These are phyloP conservation scores for Thermomucor indicae-seudaticae DNA, from an alignment of 371 early-diverging fungal species.

Conservation along the genomic window DNA sequence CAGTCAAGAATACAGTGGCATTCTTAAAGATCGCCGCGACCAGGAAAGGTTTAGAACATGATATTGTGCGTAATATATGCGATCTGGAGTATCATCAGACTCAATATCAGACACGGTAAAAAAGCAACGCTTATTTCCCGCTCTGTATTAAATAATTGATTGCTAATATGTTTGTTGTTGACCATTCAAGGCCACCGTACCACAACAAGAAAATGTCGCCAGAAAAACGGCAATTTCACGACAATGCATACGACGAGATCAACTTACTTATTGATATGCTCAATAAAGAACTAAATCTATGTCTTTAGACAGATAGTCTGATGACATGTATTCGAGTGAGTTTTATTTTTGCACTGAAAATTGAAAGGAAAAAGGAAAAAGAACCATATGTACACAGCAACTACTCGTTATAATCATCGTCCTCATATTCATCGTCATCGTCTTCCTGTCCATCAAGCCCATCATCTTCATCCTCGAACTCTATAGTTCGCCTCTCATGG, in stretches of 20 bases:
- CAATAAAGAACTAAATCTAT: slow-evolving; percentile 4
- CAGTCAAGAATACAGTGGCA: slow-evolving; percentile 12
- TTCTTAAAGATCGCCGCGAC: slow-evolving; percentile 9
- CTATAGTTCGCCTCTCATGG: slow-evolving; percentile 20
- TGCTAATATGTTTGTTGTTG: neutral
- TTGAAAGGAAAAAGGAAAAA: neutral
- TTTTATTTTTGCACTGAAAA: neutral
- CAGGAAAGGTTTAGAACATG: slow-evolving; percentile 6
- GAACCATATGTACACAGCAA: neutral
- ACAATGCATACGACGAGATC: slow-evolving; percentile 3
- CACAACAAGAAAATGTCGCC: slow-evolving; percentile 5
- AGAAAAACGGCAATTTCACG: neutral
- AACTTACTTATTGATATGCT: slow-evolving; percentile 4
- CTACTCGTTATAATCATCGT: slow-evolving; percentile 4
- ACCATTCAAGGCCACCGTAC: slow-evolving; percentile 4
- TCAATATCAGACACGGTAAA: slow-evolving; percentile 9
- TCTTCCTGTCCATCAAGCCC: slow-evolving; percentile 10
- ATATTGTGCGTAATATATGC: slow-evolving; percentile 14
- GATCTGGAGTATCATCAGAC: slow-evolving; percentile 4
- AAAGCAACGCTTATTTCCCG: neutral
- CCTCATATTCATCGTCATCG: slow-evolving; percentile 1
- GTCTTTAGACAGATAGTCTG: neutral
- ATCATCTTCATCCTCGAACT: slow-evolving; percentile 32
- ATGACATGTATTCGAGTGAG: neutral
- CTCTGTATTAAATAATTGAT: neutral